phyloP scores from a whole-genome alignment of 768 basidiomycete species.

The Leccinum imitatum region DNA sequence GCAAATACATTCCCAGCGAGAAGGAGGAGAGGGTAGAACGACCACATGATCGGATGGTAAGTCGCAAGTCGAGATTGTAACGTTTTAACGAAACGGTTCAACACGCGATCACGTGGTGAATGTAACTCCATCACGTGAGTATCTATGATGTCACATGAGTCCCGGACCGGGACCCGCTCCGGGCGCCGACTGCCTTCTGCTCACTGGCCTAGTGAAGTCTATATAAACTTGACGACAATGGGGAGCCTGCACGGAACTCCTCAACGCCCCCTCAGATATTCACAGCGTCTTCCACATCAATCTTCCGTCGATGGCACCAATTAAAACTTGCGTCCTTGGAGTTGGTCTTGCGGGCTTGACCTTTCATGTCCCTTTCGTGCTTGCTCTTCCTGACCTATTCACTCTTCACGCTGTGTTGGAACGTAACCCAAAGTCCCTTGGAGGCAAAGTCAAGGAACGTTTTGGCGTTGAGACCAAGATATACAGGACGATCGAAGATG shows the following conservation, averaged over 20 bases:
- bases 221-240: neutral
- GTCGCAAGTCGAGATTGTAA: neutral
- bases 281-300: neutral
- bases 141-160: conserved; percentile 13
- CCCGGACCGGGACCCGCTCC: neutral
- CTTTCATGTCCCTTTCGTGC: conserved; percentile 80
- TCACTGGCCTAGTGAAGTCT: too few relatives aligned
- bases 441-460: conserved; percentile 63
- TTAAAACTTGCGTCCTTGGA: conserved; percentile 71
- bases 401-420: conserved; percentile 73
- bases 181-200: too few relatives aligned
- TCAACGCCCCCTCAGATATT: neutral
- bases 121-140: conserved; percentile 13
- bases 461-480: conserved; percentile 62
- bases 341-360: conserved; percentile 75
- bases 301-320: conserved; percentile 38
- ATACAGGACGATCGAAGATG: conserved; percentile 58
- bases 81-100: neutral
- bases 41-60: conserved; percentile 20
- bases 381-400: conserved; percentile 69
- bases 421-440: conserved; percentile 58
- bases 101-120: conserved; percentile 26
- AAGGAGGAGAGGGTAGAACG: conserved; percentile 16
- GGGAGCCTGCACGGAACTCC: neutral
- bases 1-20: conserved; percentile 36